These are phyloP conservation scores for Aureobasidium sp. DNA, from an alignment of 2,329 filamentous ascomycete species.

Conservation along the genomic window DNA sequence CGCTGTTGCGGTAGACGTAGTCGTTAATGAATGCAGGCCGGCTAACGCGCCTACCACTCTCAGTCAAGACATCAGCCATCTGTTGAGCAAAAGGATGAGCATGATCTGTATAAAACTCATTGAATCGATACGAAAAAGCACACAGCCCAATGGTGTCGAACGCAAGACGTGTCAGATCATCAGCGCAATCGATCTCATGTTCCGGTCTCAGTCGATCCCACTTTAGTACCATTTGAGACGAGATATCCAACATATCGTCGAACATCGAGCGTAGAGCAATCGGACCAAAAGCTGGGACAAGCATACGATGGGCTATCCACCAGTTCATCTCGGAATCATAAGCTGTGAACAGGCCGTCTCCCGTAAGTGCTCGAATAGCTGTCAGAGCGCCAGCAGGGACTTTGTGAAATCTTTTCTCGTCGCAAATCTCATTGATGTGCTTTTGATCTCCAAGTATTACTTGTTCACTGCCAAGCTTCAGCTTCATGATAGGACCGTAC, in stretches of 20 bases:
- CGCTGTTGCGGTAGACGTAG: not conserved
- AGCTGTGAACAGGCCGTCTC: not conserved
- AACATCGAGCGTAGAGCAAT: slow-evolving; percentile 40
- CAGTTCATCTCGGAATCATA: slow-evolving; percentile 23
- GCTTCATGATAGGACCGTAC: not conserved
- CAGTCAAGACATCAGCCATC: slow-evolving; percentile 1
- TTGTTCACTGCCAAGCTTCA: not conserved
- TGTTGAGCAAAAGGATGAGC: not conserved
- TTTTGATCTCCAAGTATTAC: not conserved
- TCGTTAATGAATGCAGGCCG: not conserved
- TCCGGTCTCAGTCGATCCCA: slow-evolving; percentile 10
- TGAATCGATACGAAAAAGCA: not conserved
- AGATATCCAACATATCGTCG: slow-evolving; percentile 31
- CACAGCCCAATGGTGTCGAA: slow-evolving; percentile 1
- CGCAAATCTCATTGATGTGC: not conserved
- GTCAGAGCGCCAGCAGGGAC: not conserved
- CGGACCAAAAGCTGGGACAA: slow-evolving; percentile 43
- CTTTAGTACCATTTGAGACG: slow-evolving; percentile 28
- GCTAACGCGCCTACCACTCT: not conserved
- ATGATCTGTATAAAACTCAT: not conserved
- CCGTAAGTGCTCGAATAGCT: not conserved
- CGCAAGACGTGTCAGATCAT: not conserved
- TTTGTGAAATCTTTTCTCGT: not conserved
- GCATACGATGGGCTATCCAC: slow-evolving; percentile 34
- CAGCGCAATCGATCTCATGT: not conserved